Evolutionary conservation across 208 protist genomes (phyloP), one percentile per base, ranked within the genome.

Genomic region (Wallacemonas sp.): DNA sequence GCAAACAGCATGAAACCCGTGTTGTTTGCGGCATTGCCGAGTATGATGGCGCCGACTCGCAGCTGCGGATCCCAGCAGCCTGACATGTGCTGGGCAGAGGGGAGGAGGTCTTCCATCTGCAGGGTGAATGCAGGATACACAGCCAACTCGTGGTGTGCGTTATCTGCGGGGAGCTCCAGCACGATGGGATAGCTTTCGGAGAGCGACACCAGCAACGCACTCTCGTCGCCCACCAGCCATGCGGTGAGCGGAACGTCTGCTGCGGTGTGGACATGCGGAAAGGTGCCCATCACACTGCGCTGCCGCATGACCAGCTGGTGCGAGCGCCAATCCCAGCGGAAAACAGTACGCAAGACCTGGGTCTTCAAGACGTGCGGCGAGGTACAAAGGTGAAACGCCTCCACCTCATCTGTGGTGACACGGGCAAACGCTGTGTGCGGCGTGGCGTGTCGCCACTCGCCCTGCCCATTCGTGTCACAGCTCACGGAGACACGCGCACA

Each of bases 51-150:
- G 14, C 52, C 52, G 20, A 59, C 52, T 28, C 52, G 52, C 7
- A 42, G 32, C 31, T 28, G 52, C 22, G 52, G 52, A 36, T 59
- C 52, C 52, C 52, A 59, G 32, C 52, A 59, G 10, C 52, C 52
- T 28, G 52, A n/a, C 5, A 59, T 7, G 7, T 29, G 31, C 31
- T 59, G 52, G 3, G 52, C n/a, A n/a, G 5, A 14, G 3, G 26
- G n/a, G 52, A 41, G 16, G 26, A 28, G 12, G n/a, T 26, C 31
- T 3, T 10, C 32, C 52, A 41, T 41, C 8, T 33, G 31, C 7
- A 59, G 52, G 5, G 52, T 7, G 39, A 41, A 33, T 18, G 52
- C 52, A 42, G 52, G n/a, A 23, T 59, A 18, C 11, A 59, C 10
- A 18, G 52, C 11, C 8, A 41, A 14, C 31, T 26, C 16, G 14